Percentiles rank a stretch among this genome's conserved stretches.
Conservation (phyloP, 192 early-diverging fungal species). For the Rhizoclosmatium sp. region DNA sequence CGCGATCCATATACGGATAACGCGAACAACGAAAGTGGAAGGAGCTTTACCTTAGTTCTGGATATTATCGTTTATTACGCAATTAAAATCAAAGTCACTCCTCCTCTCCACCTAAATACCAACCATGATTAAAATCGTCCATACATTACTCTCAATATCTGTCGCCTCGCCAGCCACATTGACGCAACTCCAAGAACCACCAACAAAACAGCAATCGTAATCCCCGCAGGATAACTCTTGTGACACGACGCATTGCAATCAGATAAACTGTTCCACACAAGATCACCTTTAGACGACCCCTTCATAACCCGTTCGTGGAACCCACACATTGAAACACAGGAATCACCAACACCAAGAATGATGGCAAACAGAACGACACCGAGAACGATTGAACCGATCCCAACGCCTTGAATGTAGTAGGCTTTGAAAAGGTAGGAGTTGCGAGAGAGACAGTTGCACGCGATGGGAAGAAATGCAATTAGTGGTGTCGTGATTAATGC, state of each 20-base stretch:
- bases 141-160: too few relatives aligned
- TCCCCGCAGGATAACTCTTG: background rate
- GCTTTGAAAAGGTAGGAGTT: background rate
- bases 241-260: background rate
- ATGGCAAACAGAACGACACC: background rate
- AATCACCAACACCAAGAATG: background rate
- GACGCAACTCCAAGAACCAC: background rate
- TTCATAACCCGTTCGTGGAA: background rate
- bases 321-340: background rate
- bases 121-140: too few relatives aligned
- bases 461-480: background rate
- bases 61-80: too few relatives aligned
- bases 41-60: too few relatives aligned
- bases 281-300: background rate
- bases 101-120: too few relatives aligned
- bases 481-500: conserved; percentile 1
- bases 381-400: conserved; percentile 1
- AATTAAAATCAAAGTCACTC: too few relatives aligned
- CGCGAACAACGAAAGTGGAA: background rate
- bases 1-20: conserved; percentile 26
- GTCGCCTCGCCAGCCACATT: too few relatives aligned
- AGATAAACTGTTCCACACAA: background rate
- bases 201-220: background rate
- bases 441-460: background rate
- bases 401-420: conserved; percentile 10